Evolutionary conservation across 495 filamentous ascomycete species (phyloP), one percentile per base, ranked within the genome.

Genomic region (Xylaria bambusicola): DNA sequence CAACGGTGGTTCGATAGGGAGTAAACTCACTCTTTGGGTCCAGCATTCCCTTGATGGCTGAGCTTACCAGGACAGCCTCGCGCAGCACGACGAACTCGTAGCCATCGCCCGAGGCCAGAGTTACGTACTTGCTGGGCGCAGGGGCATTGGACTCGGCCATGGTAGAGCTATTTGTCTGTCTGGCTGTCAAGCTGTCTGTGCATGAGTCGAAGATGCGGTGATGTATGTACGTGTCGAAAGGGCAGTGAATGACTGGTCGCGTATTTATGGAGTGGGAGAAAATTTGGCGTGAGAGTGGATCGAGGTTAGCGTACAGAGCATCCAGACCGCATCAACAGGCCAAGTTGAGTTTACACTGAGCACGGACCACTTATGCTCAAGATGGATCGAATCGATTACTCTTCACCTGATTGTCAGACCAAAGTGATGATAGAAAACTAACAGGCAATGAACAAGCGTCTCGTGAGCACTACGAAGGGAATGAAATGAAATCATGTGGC

Each of bases 51-150:
- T 83, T 86, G 65, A 98, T 90, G 18, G 87, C 87, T 18, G 86
- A 86, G 18, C 90, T 91, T 49, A 90, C 73, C 61, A 83, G 83
- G 44, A 91, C 86, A 0, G 89, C 86, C 46, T 88, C 90, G 45
- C 92, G 86, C 6, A 87, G 86, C 35, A 97, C 75, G 47, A 96
- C 83, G 69, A 93, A 98, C 69, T 96, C 91, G 71, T 88, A 97
- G 44, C 87, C 90, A 70, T 98, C 95, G 57, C 77, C 81, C 0
- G 93, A 97, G 18, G 96, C 79, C 3, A 98, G 82, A 0, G 94
- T 96, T 52, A 98, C 86, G 64, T 89, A 97, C 60, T 89, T 84
- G 68, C 72, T 76, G 7, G 41, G 53, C 10, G 3, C 46, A 20
- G 49, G 42, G 29, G 60, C 45, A 59, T 70, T 65, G 26, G 42